Conservation (phyloP, 2,329 filamentous ascomycete species). For the Penicillium aurantiogriseum region DNA sequence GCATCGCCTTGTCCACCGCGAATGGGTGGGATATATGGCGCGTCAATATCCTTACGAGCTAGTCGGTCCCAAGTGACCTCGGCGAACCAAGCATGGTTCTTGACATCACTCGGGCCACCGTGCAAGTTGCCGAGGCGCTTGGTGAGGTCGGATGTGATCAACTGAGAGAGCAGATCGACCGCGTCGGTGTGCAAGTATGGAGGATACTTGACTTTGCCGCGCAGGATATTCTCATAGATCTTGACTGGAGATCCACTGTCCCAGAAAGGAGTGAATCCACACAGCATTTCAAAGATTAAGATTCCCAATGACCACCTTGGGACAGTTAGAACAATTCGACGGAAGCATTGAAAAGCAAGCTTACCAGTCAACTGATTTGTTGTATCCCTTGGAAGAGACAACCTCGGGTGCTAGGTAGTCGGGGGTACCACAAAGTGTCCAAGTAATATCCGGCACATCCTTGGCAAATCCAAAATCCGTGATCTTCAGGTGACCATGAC, state of each 20-base stretch:
- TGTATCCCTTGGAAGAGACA: slow-evolving; percentile 98
- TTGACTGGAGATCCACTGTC: slow-evolving; percentile 97
- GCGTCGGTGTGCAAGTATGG: slow-evolving; percentile 93
- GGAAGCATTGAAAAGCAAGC: slow-evolving; percentile 36
- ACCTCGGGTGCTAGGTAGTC: slow-evolving; percentile 98
- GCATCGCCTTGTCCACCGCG: slow-evolving; percentile 91
- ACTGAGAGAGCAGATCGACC: slow-evolving; percentile 83
- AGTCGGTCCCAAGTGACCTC: slow-evolving; percentile 98
- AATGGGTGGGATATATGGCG: slow-evolving; percentile 94
- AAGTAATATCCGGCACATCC: slow-evolving; percentile 96
- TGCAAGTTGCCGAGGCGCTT: slow-evolving; percentile 94
- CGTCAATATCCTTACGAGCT: slow-evolving; percentile 94
- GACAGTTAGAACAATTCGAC: slow-evolving; percentile 6
- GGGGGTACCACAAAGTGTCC: slow-evolving; percentile 95
- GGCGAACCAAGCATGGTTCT: slow-evolving; percentile 92
- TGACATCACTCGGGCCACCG: slow-evolving; percentile 86
- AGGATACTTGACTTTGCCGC: slow-evolving; percentile 93
- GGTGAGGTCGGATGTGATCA: slow-evolving; percentile 92
- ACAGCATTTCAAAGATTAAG: slow-evolving; percentile 98
- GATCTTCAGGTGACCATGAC: slow-evolving; percentile 93
- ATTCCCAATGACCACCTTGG: slow-evolving; percentile 98
- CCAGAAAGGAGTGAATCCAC: slow-evolving; percentile 98
- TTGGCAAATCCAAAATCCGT: slow-evolving; percentile 99
- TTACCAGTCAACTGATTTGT: slow-evolving; percentile 98
- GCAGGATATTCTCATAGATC: slow-evolving; percentile 99